Evolutionary conservation across 257 asterid genomes (phyloP).

Genomic region (Orobanche coerulescens): DNA sequence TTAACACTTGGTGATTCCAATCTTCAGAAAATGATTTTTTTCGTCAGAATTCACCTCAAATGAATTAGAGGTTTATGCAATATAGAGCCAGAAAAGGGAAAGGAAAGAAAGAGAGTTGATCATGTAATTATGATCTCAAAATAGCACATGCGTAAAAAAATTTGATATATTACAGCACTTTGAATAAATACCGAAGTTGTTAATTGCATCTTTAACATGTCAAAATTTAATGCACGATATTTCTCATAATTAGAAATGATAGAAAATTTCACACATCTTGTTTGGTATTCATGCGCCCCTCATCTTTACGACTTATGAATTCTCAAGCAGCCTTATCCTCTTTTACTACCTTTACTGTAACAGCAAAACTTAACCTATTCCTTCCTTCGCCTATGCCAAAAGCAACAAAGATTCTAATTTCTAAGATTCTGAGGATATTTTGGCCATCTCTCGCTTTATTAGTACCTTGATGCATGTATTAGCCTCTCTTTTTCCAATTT

Average conservation of each 20-base stretch:
- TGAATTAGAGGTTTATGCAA: background rate
- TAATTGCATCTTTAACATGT: background rate
- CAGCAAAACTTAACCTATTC: background rate
- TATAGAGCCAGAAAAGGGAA: background rate
- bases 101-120: background rate
- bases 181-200: background rate
- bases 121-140: background rate
- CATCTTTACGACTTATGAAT: background rate
- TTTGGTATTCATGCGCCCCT: background rate
- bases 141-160: background rate
- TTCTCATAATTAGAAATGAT: background rate
- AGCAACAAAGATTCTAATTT: background rate
- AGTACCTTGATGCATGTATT: background rate
- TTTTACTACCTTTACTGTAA: conserved; percentile 5
- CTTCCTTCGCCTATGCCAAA: background rate
- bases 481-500: background rate
- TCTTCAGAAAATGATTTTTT: conserved; percentile 36
- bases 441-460: background rate
- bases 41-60: conserved; percentile 25
- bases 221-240: background rate
- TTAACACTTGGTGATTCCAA: conserved; percentile 94
- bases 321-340: conserved; percentile 11
- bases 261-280: background rate
- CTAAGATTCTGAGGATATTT: background rate
- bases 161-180: background rate